phyloP scores from a whole-genome alignment of 2,329 filamentous ascomycete genomes.

The Penicillium sp. region DNA sequence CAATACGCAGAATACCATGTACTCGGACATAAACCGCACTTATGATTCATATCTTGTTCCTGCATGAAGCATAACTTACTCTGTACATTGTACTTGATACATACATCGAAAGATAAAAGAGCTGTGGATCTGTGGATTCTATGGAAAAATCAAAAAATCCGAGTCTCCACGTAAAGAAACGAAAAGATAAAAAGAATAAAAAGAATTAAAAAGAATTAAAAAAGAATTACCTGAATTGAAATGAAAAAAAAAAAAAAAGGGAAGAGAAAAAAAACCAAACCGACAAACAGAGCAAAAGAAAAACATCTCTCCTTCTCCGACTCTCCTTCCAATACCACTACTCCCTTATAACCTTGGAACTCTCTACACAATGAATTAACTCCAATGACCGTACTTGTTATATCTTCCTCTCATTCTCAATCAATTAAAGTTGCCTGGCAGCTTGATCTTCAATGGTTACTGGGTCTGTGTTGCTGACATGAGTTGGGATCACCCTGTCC shows the following conservation, averaged over 20 bases:
- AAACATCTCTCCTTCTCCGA: slow-evolving; percentile 22
- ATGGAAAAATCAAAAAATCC: slow-evolving; percentile 9
- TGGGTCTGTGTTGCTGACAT: slow-evolving; percentile 34
- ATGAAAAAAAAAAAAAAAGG: slow-evolving; percentile 5
- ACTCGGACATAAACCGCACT: neutral
- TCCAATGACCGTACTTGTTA: slow-evolving; percentile 2
- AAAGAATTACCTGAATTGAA: neutral
- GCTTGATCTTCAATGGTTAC: slow-evolving; percentile 33
- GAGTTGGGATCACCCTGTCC: slow-evolving; percentile 41
- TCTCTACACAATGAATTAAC: neutral
- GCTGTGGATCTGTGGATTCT: slow-evolving; percentile 1
- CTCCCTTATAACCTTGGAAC: neutral
- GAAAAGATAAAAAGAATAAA: slow-evolving; percentile 14
- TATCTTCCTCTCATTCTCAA: slow-evolving; percentile 9
- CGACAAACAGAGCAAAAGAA: slow-evolving; percentile 33
- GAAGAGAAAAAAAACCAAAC: slow-evolving; percentile 8
- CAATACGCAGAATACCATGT: neutral
- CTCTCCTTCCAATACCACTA: slow-evolving; percentile 6
- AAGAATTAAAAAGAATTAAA: slow-evolving; percentile 2
- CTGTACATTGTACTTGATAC: neutral
- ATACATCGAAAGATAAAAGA: neutral
- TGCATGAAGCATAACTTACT: neutral
- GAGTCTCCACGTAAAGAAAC: slow-evolving; percentile 13
- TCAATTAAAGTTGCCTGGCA: slow-evolving; percentile 28
- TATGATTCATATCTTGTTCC: neutral